Percentiles rank a stretch among this genome's conserved stretches.
Conservation (phyloP, 2,329 filamentous ascomycete species). For the Cephalotrichum gorgonifer region DNA sequence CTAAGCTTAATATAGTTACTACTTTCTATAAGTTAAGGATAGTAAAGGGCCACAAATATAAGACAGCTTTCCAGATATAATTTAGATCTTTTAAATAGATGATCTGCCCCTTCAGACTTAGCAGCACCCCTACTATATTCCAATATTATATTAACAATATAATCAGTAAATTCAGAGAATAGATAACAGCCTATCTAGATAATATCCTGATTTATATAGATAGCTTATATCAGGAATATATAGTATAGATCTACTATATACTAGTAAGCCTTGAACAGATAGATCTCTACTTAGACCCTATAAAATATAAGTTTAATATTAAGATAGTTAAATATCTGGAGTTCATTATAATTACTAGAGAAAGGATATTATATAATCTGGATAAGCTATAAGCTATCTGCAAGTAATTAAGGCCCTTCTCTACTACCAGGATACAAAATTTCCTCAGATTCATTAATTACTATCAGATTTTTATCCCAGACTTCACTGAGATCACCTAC, state of each 20-base stretch:
- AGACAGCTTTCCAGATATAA: neutral
- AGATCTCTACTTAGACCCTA: neutral
- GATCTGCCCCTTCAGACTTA: neutral
- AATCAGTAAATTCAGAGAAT: neutral
- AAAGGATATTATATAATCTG: neutral
- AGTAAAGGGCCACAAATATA: neutral
- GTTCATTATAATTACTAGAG: neutral
- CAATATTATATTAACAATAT: neutral
- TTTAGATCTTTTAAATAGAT: neutral
- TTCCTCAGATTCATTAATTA: too few relatives aligned
- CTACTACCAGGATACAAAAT: neutral
- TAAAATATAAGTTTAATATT: neutral
- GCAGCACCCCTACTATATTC: neutral
- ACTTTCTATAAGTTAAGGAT: too few relatives aligned
- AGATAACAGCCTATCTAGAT: neutral
- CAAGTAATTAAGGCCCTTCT: neutral
- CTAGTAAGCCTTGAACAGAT: neutral
- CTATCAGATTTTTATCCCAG: neutral
- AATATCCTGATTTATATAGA: neutral
- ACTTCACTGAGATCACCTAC: neutral
- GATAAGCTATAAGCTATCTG: neutral
- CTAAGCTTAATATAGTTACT: too few relatives aligned
- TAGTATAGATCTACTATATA: neutral
- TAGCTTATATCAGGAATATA: neutral
- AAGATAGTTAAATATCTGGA: neutral